Conservation (phyloP, 352 stramenopile genomes). For the Phytopythium aichiense region DNA sequence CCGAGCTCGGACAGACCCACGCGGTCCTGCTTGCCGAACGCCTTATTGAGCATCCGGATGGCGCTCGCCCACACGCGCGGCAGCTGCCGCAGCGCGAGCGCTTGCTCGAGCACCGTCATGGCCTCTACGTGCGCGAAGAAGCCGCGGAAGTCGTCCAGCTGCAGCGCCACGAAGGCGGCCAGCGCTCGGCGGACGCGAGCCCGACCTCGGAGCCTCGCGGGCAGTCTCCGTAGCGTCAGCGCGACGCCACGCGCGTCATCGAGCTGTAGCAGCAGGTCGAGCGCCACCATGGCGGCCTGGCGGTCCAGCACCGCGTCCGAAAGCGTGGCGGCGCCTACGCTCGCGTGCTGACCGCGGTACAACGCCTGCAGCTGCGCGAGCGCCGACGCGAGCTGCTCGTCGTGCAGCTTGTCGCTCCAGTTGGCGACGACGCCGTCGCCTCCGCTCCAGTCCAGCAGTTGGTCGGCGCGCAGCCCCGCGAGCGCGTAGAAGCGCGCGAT, state of each 20-base stretch:
- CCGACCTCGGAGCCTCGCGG: constrained; percentile 12
- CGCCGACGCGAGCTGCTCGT: constrained; percentile 63
- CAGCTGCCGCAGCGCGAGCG: constrained; percentile 33
- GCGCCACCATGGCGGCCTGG: constrained; percentile 43
- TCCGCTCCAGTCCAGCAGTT: constrained; percentile 19
- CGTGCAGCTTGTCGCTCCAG: constrained; percentile 71
- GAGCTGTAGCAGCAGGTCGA: constrained; percentile 52
- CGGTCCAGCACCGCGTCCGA: constrained; percentile 6
- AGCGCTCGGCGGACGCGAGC: constrained; percentile 33
- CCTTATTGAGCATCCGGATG: constrained; percentile 54
- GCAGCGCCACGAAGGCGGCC: constrained; percentile 47
- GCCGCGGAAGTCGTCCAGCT: constrained; percentile 34
- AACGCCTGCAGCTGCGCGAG: constrained; percentile 48
- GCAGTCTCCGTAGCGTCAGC: constrained; percentile 33
- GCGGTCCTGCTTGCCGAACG: constrained; percentile 53
- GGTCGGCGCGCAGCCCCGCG: constrained; percentile 29
- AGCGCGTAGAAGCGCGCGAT: constrained; percentile 57
- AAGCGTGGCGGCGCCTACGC: background rate
- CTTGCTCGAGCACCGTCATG: constrained; percentile 41
- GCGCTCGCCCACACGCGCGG: constrained; percentile 28
- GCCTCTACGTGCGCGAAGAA: constrained; percentile 24
- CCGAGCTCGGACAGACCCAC: constrained; percentile 42
- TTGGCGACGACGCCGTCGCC: constrained; percentile 11
- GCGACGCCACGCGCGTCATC: constrained; percentile 39
- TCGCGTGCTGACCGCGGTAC: constrained; percentile 14